Base-by-base conservation (phyloP, 2,329 filamentous ascomycete genomes). In the Microdochium trichocladiopsis region DNA sequence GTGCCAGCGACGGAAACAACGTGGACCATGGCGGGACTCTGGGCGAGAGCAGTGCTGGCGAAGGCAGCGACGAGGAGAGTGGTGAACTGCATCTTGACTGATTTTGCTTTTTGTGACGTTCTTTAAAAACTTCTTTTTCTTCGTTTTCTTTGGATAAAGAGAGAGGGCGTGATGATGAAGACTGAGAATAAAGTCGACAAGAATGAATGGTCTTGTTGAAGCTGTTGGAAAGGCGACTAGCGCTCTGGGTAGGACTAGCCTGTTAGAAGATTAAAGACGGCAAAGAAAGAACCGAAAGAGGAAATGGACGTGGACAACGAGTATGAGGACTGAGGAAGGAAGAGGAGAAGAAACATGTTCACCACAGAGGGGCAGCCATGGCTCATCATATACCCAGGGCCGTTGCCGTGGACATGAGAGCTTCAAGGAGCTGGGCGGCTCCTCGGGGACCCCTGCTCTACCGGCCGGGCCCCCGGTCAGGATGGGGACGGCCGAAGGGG, bases 1-100 rank as follows among this genome's bases (percentile, higher is more conserved):
- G 74, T 69, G 23, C 71, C 67, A 56, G 80, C 79, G 53, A 91
- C 87, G 56, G 80, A 78, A 52, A 90, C 81, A 53, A 86, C 80
- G 61, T 88, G 83, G 36, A 84, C 69, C 63, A 75, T 58, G 49
- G 83, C 68, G 60, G 77, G 71, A 56, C 77, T 66, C 41, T 77
- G 62, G 57, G 69, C 63, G 59, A 78, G 60, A 55, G 72, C 69
- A 12, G 41, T 45, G 41, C 41, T 45, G 21, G 41, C 41, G 21
- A 45, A 45, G 41, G 41, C 41, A 45, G 41, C 41, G 47, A n/a
- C 47, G 23, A 48, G 47, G 23, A 48, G 22, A 18, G 24, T 14
- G 47, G 47, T 11, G 47, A 48, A 28, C 47, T 48, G 47, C 47
- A 25, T 25, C 47, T n/a, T 25, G 47, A 25, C 23, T 21, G 47